These are phyloP conservation scores for Linnemannia schmuckeri DNA, from an alignment of 192 early-diverging fungal species.

Conservation along the genomic window DNA sequence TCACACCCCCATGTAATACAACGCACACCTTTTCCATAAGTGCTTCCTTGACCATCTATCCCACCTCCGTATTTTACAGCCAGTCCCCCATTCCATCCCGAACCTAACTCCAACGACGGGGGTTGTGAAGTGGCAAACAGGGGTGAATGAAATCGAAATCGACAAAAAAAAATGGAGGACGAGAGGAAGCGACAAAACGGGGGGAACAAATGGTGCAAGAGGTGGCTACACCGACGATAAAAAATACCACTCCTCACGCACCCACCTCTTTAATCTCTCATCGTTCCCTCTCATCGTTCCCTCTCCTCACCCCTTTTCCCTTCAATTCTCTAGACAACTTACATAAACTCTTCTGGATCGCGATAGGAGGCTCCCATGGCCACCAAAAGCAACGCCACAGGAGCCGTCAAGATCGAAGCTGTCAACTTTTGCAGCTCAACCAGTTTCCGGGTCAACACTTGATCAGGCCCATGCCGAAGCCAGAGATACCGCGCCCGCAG, in stretches of 20 bases:
- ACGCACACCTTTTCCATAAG: neutral
- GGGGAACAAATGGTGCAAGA: neutral
- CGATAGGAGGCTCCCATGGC: constrained; percentile 38
- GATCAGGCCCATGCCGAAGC: constrained; percentile 35
- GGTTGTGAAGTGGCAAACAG: neutral
- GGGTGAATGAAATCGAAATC: neutral
- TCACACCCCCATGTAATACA: constrained; percentile 7
- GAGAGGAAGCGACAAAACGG: neutral
- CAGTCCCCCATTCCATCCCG: neutral
- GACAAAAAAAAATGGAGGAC: neutral
- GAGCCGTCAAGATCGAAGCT: constrained; percentile 25
- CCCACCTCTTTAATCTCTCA: neutral
- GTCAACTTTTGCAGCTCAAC: constrained; percentile 37
- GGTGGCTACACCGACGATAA: neutral
- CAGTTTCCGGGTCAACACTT: constrained; percentile 28
- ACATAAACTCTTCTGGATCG: constrained; percentile 54
- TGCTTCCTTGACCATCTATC: neutral
- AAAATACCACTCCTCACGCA: neutral
- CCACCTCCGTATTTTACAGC: neutral
- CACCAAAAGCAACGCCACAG: constrained; percentile 33
- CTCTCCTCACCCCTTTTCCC: neutral
- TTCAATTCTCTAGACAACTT: constrained; percentile 17
- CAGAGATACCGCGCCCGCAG: constrained; percentile 34
- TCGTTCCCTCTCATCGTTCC: too few relatives aligned
- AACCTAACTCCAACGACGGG: neutral